Conservation (phyloP, 83 land plant genomes). For the Picea abies region DNA sequence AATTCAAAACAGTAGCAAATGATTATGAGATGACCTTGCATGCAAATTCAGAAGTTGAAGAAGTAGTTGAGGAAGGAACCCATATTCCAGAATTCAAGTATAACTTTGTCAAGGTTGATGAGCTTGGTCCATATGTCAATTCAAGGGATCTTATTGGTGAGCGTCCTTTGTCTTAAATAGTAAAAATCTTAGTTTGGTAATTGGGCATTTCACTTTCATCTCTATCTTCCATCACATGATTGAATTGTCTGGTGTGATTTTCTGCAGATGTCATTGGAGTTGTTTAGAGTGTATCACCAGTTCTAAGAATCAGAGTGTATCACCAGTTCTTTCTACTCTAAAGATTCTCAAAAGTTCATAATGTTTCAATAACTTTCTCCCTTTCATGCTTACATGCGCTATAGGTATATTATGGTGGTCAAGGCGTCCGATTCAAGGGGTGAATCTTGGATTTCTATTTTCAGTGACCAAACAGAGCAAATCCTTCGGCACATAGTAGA, state of each 20-base stretch:
- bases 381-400: too few relatives aligned
- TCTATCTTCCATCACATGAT: not conserved
- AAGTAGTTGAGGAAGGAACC: conserved; percentile 58
- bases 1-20: conserved; percentile 81
- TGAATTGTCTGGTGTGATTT: not conserved
- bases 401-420: conserved; percentile 83
- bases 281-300: conserved; percentile 75
- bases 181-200: not conserved
- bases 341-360: too few relatives aligned
- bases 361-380: too few relatives aligned
- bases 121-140: conserved; percentile 85
- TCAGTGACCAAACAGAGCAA: conserved; percentile 95
- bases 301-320: conserved; percentile 48
- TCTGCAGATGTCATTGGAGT: conserved; percentile 83
- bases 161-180: conserved; percentile 13
- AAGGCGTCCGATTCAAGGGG: conserved; percentile 90
- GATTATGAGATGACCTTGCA: conserved; percentile 97
- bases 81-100: conserved; percentile 71
- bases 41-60: conserved; percentile 84
- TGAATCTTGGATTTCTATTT: conserved; percentile 85
- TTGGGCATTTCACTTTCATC: not conserved
- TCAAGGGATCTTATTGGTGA: conserved; percentile 85
- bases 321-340: too few relatives aligned
- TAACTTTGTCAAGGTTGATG: conserved; percentile 78
- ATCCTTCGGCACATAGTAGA: conserved; percentile 82